phyloP scores from a whole-genome alignment of 305 asterid species.

The Solanum hybrid region DNA sequence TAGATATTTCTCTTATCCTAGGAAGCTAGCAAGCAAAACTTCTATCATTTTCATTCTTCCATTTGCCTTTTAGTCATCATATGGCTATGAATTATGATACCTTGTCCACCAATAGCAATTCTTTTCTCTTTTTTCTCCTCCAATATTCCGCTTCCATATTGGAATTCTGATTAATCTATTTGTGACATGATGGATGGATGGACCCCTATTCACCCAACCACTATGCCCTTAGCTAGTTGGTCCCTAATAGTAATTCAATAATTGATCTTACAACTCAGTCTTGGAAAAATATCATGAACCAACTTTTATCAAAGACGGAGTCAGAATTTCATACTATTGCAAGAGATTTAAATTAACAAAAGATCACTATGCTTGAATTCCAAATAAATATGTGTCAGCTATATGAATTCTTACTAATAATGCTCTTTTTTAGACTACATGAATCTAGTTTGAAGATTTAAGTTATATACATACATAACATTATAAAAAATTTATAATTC shows the following conservation, averaged over 20 bases:
- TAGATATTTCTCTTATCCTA: no score
- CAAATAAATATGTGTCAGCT: neutral
- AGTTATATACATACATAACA: neutral
- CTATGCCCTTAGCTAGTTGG: neutral
- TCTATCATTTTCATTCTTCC: neutral
- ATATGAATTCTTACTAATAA: neutral
- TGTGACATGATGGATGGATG: neutral
- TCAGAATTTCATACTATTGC: neutral
- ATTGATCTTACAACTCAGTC: neutral
- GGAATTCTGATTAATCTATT: no score
- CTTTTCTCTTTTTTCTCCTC: neutral
- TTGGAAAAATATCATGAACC: neutral
- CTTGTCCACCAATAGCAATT: neutral
- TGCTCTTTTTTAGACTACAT: neutral
- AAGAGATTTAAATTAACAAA: neutral
- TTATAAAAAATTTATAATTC: neutral
- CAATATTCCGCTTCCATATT: no score
- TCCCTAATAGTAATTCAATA: neutral
- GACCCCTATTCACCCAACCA: neutral
- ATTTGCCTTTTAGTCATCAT: neutral
- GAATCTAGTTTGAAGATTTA: neutral
- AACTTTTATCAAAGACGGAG: neutral
- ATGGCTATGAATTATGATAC: neutral
- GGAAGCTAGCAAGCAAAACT: neutral
- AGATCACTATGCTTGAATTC: neutral